phyloP scores from a whole-genome alignment of 352 stramenopile genomes.

The Pythium inflatum region DNA sequence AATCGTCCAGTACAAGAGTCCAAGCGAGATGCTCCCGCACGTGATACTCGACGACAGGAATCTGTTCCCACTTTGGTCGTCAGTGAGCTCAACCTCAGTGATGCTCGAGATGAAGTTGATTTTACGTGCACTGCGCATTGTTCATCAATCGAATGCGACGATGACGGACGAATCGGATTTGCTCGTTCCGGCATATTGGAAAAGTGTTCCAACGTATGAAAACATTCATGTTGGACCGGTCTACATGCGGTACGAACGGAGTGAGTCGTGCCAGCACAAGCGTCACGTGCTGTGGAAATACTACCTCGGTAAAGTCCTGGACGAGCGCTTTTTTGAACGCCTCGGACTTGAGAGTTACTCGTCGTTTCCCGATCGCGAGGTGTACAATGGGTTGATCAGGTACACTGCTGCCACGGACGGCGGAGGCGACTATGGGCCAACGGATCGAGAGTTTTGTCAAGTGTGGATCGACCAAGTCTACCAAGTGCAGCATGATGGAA shows the following conservation, averaged over 20 bases:
- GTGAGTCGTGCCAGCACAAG: not conserved
- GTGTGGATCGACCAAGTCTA: constrained; percentile 8
- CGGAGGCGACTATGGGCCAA: not conserved
- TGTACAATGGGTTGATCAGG: constrained; percentile 4
- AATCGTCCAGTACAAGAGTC: not conserved
- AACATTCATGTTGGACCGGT: not conserved
- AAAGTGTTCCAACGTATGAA: not conserved
- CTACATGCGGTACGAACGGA: not conserved
- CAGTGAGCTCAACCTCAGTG: not conserved
- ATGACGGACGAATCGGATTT: not conserved
- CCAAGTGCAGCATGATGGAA: not conserved
- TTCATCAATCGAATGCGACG: not conserved
- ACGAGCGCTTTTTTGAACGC: constrained; percentile 2
- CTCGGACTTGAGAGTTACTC: not conserved
- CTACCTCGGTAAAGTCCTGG: not conserved
- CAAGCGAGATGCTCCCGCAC: not conserved
- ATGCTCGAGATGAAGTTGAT: constrained; percentile 12
- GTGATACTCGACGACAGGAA: not conserved
- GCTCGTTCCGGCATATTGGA: not conserved
- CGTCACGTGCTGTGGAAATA: constrained; percentile 5
- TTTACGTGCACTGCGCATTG: not conserved
- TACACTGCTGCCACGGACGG: not conserved
- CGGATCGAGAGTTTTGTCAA: constrained; percentile 5
- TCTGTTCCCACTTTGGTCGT: not conserved
- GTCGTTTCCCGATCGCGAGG: not conserved